Evolutionary conservation across 2,329 filamentous ascomycete species (phyloP).

Genomic region (Immersiporthe knoxdaviesiana): DNA sequence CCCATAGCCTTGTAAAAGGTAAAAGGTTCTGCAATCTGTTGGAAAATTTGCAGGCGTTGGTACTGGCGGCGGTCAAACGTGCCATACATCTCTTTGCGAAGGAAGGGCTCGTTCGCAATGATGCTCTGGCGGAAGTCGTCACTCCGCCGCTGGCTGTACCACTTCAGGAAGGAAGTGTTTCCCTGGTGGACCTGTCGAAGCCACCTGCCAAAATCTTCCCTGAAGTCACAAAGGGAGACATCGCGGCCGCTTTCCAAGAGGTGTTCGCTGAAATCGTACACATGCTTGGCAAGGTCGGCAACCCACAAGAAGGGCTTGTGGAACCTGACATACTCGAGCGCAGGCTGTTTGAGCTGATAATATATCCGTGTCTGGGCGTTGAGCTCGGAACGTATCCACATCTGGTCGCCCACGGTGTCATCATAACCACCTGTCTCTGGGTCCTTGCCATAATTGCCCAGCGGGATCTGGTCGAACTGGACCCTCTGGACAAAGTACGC

Average conservation of each 20-base stretch:
- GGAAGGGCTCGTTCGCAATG: constrained; percentile 61
- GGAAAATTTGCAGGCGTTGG: constrained; percentile 53
- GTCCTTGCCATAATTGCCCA: constrained; percentile 66
- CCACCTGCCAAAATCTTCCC: constrained; percentile 61
- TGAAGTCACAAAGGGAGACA: constrained; percentile 62
- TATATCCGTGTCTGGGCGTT: constrained; percentile 55
- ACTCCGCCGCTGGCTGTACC: constrained; percentile 54
- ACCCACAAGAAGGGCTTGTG: constrained; percentile 70
- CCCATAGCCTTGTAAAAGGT: constrained; percentile 16
- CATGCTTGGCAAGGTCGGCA: constrained; percentile 70
- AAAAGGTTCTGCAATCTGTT: constrained; percentile 45
- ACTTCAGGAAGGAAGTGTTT: constrained; percentile 51
- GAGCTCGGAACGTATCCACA: constrained; percentile 66
- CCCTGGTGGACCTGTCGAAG: constrained; percentile 48
- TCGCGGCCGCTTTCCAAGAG: constrained; percentile 37
- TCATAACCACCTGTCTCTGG: constrained; percentile 28
- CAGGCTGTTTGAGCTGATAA: constrained; percentile 64
- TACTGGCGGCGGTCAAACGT: constrained; percentile 42
- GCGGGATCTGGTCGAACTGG: constrained; percentile 60
- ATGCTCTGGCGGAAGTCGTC: constrained; percentile 67
- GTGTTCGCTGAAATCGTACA: constrained; percentile 65
- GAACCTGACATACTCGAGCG: constrained; percentile 64
- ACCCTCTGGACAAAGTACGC: constrained; percentile 58
- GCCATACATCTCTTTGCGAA: constrained; percentile 66
- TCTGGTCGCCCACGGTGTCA: constrained; percentile 52